Evolutionary conservation across 768 basidiomycete species (phyloP), one percentile per base, ranked within the genome.

Genomic region (Russula sp.): DNA sequence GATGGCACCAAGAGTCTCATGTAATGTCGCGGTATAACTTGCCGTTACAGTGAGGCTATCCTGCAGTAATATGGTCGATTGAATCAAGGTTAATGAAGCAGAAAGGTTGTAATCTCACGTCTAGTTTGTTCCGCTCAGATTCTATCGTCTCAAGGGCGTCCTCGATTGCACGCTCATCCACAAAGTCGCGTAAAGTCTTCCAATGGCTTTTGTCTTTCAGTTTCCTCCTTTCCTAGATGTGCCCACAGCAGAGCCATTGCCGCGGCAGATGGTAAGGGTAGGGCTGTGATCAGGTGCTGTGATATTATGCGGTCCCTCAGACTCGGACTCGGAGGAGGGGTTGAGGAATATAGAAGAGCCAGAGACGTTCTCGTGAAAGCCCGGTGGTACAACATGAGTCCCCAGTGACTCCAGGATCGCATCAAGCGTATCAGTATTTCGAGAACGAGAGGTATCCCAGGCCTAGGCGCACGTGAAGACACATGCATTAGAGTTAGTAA

Each of bases 151-250:
- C 92, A 52, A 88, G 72, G 22, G 85, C 80, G 66, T 90, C 88
- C 59, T 94, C 92, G 42, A 93, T 85, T 8, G 85, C 88, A 34
- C 85, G 80, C 69, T 94, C 92, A 69, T 92, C 89, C 40, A 92
- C 89, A 73, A 94, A 93, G 72, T 93, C 90, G 38, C 92, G 82
- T 38, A 93, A 71, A 0, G 88, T 89, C 79, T 91, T 93, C 91
- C 91, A 92, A 36, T 77, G 79, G 46, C 77, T 79, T 62, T 84
- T 78, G 68, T 87, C 85, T 61, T 69, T 64, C 34, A 67, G 69
- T 61, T 68, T 30, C 58, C 57, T 13, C 59, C 66, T 34, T 72
- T 71, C 38, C 32, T 66, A 5, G 52, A 53, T 32, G 58, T n/a
- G 6, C 60, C 53, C 44, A 54, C 60, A 11, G 52, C 62, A 46